These are phyloP conservation scores for Phtheirospermum japonicum DNA, from an alignment of 257 asterid species.

Conservation along the genomic window DNA sequence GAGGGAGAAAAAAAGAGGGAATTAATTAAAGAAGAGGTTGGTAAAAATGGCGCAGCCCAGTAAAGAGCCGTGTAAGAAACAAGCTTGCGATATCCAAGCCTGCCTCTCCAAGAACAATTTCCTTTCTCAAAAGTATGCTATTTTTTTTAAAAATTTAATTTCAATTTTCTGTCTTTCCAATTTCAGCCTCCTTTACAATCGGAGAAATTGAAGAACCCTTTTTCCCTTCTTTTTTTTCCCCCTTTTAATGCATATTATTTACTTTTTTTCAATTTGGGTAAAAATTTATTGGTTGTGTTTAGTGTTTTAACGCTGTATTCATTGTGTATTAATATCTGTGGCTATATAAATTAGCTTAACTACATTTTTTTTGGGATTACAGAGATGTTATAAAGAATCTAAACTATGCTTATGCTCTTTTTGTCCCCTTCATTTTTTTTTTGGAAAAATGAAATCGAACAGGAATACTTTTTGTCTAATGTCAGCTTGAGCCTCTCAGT, in stretches of 20 bases:
- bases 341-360: too few species aligned
- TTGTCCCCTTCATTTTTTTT: too few species aligned
- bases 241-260: background rate
- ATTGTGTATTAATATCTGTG: too few species aligned
- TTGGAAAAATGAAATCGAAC: too few species aligned
- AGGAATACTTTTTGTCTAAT: too few species aligned
- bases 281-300: background rate
- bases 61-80: slow-evolving; percentile 92
- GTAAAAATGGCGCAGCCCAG: slow-evolving; percentile 65
- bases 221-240: background rate
- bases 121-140: slow-evolving; percentile 56
- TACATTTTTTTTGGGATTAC: too few species aligned
- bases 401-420: too few species aligned
- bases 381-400: too few species aligned
- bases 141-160: too few species aligned
- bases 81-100: slow-evolving; percentile 93
- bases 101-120: slow-evolving; percentile 99
- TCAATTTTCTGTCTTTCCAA: background rate
- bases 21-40: background rate
- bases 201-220: background rate
- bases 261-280: background rate
- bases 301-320: too few species aligned
- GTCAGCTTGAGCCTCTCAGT: too few species aligned
- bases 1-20: background rate
- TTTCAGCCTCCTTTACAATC: background rate